phyloP scores from a whole-genome alignment of 108 stramenopile species.

The Skeletonema potamos region DNA sequence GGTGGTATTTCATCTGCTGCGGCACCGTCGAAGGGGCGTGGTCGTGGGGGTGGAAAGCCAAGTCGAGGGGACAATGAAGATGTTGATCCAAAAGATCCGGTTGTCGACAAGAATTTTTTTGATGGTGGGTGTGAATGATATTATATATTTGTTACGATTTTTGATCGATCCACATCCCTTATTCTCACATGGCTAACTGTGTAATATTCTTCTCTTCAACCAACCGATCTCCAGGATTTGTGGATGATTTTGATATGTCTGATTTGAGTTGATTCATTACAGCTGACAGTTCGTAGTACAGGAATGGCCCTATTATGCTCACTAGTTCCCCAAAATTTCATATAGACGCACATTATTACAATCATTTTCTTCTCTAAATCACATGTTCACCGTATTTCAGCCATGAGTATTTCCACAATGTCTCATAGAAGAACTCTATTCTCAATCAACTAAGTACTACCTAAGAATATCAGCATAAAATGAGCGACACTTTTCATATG shows the following conservation, averaged over 20 bases:
- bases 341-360: background rate
- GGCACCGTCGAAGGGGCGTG: background rate
- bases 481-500: constrained; percentile 77
- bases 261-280: constrained; percentile 13
- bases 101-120: constrained; percentile 10
- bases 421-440: background rate
- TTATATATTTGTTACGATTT: background rate
- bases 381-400: too few relatives aligned
- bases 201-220: background rate
- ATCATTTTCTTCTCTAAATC: background rate
- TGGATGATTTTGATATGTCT: constrained; percentile 18
- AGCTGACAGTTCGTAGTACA: too few relatives aligned
- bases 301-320: too few relatives aligned
- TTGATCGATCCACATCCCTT: too few relatives aligned
- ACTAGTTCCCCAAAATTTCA: background rate
- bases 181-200: background rate
- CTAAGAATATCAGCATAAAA: constrained; percentile 39
- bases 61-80: background rate
- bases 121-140: background rate
- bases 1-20: background rate
- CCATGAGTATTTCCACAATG: background rate
- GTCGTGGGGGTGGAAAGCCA: background rate
- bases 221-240: background rate
- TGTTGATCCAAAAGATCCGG: constrained; percentile 3
- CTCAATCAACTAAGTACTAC: background rate